Base-by-base conservation (phyloP, 2,329 filamentous ascomycete species). In the Thielaviopsis euricoi region DNA sequence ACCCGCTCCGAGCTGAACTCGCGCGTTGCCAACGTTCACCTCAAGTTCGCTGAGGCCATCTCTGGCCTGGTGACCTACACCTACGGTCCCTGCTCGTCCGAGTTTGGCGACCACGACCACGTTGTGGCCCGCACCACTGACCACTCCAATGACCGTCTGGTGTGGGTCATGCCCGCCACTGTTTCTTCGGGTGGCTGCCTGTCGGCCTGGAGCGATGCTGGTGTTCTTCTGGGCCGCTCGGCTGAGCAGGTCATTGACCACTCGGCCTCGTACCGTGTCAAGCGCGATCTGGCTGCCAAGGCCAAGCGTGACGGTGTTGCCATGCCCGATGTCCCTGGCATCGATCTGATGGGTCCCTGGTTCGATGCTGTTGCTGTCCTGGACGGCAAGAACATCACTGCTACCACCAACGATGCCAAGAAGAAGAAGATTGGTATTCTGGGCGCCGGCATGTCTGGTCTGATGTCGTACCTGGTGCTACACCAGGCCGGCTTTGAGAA, bases 361-460 rank as follows among this genome's bases (percentile, higher is more conserved):
- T 85, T 85, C 61, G 79, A 85, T 64, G 81, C 81, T 15, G 81
- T 85, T 19, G 74, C 73, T 55, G 74, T 80, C 58, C 72, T 85
- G 49, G 67, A 78, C 61, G 70, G 74, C 25, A 81, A 79, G 46
- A 58, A 59, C 43, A 33, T 55, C 21, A 48, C 51, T 6, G 29
- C 57, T 7, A 71, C 78, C 0, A 78, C 80, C 61, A 78, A 77
- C 5, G 67, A 71, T 3, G 75, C 76, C 33, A 85, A 84, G 69
- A 71, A 67, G 61, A 82, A 81, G 66, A 68, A 71, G 52, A 74
- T 86, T 61, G 82, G 75, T 55, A 85, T 86, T 52, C 70, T 85
- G 4, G 83, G 83, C 17, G 82, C 76, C 13, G 82, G 82, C 6
- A 84, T 85, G 76, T 72, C 79, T 1, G 82, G 82, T 0, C 67